A percentile compares a stretch with the other conserved stretches of the same genome.
Conservation (phyloP, 192 early-diverging fungal genomes). For the Linnemannia exigua region DNA sequence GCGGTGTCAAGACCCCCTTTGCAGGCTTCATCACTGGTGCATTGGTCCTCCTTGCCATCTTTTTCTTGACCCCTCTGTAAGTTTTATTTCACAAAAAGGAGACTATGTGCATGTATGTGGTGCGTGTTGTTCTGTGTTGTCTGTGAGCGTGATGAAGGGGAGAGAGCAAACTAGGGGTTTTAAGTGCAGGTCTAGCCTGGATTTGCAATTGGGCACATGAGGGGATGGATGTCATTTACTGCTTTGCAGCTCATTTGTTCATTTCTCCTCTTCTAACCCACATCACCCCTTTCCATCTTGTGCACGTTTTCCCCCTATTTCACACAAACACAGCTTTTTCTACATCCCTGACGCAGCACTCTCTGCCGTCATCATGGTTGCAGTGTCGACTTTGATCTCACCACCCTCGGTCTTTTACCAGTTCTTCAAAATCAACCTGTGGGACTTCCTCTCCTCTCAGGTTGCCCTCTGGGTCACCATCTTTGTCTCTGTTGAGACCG, state of each 20-base stretch:
- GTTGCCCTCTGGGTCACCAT: conserved; percentile 67
- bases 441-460: conserved; percentile 53
- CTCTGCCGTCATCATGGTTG: conserved; percentile 58
- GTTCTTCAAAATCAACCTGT: conserved; percentile 56
- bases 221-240: background rate
- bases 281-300: background rate
- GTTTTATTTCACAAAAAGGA: conserved; percentile 1
- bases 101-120: background rate
- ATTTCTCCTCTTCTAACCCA: background rate
- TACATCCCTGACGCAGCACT: conserved; percentile 87
- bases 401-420: conserved; percentile 59
- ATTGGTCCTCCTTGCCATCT: conserved; percentile 88
- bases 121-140: background rate
- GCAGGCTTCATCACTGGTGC: conserved; percentile 82
- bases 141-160: too few species aligned
- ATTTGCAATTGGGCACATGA: background rate
- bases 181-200: background rate
- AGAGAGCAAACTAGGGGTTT: background rate
- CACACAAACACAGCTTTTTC: conserved; percentile 68
- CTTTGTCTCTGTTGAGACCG: conserved; percentile 73
- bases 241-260: too few species aligned
- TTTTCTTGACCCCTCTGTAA: conserved; percentile 78
- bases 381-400: conserved; percentile 34
- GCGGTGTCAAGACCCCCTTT: conserved; percentile 87
- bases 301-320: background rate